Base-by-base conservation (phyloP, 2,329 filamentous ascomycete genomes). In the Fusarium dimerum region DNA sequence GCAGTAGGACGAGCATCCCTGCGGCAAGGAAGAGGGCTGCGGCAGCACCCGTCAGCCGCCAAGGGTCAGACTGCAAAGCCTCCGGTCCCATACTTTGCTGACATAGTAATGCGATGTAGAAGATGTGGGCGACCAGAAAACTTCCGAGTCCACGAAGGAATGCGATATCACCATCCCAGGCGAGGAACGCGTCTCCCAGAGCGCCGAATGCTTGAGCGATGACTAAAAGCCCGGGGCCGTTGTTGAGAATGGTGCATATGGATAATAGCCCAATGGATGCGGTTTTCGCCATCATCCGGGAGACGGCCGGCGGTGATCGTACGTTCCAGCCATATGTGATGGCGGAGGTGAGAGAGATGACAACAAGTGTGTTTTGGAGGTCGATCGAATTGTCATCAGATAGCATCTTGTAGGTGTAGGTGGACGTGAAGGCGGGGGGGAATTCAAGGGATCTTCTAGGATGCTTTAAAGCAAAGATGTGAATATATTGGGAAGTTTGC, bases 161-260 rank as follows among this genome's bases (percentile, higher is more conserved):
- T 5, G 62, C 61, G 2, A 36, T 42, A 8, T 72, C 68, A 40
- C 66, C 64, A 15, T 68, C 64, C 66, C 65, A 70, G 2, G 71
- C 67, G 6, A 73, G 66, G 50, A 72, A 71, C 3, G 67, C 67
- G 38, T 73, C 71, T n/a, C 71, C 71, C 6, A 66, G 12, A 2
- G 70, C 58, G 6, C 68, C 66, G 30, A 72, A 61, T 0, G 60
- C 66, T 11, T 71, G 63, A 1, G 70, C 71, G 0, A 50, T 51
- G 1, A 60, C 49, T 1, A 73, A 59, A 4, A 63, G 62, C 16
- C 41, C 45, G 1, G 64, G 57, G 1, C 55, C 55, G 12, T 52
- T 43, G n/a, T 51, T 51, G 1, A 59, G 40, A 15, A 47, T 48
- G 2, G 60, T 56, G 15, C 65, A 43, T 2, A 56, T 40, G 3